Evolutionary conservation across 202 grass and related monocot species (phyloP).

Genomic region (Bolboschoenoplectus hybrid): DNA sequence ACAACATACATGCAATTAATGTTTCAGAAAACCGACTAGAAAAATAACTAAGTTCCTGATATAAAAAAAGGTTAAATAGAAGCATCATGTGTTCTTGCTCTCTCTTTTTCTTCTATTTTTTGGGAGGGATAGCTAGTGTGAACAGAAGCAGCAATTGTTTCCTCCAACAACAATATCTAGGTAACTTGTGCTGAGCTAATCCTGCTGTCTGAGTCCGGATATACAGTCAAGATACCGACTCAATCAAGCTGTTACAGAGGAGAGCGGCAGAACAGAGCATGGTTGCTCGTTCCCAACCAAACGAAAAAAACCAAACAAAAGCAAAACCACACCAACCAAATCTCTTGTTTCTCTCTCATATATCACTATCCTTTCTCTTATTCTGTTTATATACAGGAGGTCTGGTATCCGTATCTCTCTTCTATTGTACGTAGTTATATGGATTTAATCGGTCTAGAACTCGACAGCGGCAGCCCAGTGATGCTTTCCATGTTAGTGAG

Average conservation of each 20-base stretch:
- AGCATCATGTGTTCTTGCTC: neutral
- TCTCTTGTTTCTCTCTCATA: neutral
- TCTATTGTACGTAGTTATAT: neutral
- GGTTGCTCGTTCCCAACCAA: neutral
- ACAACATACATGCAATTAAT: neutral
- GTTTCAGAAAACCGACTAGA: constrained; percentile 1
- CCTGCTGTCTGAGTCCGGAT: neutral
- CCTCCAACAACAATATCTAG: too few relatives aligned
- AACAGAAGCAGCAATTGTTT: too few relatives aligned
- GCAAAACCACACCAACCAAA: neutral
- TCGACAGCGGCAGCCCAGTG: neutral
- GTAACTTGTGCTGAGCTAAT: too few relatives aligned
- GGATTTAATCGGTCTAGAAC: neutral
- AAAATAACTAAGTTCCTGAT: neutral
- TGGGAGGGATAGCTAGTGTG: too few relatives aligned
- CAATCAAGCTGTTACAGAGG: constrained; percentile 2
- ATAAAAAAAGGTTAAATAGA: neutral
- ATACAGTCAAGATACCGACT: neutral
- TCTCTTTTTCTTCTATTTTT: neutral
- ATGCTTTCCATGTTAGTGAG: neutral
- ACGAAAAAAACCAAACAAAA: neutral
- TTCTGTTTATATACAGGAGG: neutral
- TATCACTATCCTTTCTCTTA: neutral
- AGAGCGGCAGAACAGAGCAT: neutral
- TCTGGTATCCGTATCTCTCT: neutral